Conservation (phyloP, 2,329 filamentous ascomycete genomes). For the Colletotrichum brevisporum region DNA sequence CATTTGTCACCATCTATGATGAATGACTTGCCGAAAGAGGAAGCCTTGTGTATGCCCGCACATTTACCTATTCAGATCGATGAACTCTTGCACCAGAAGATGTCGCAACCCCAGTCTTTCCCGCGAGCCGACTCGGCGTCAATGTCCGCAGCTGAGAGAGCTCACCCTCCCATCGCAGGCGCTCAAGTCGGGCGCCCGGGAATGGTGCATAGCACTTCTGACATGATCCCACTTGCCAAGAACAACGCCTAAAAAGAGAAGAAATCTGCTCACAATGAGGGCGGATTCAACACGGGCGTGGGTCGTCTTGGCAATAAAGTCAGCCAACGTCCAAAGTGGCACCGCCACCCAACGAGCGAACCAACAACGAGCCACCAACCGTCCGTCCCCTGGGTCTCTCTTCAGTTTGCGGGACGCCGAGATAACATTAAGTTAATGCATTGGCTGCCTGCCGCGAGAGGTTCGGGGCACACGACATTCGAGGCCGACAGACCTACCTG, state of each 20-base stretch:
- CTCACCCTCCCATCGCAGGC: not conserved
- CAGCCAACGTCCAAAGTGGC: not conserved
- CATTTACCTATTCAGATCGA: too few relatives aligned
- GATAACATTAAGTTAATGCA: constrained; percentile 18
- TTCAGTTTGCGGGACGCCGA: not conserved
- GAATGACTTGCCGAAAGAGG: too few relatives aligned
- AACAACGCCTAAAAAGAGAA: not conserved
- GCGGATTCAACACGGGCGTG: constrained; percentile 3
- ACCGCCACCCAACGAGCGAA: not conserved
- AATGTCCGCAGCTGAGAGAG: too few relatives aligned
- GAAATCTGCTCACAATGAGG: not conserved
- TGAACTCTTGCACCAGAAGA: too few relatives aligned
- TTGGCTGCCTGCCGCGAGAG: constrained; percentile 13
- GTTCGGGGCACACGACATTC: too few relatives aligned
- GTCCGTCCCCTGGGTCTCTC: not conserved
- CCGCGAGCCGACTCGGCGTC: too few relatives aligned
- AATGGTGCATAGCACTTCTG: constrained; percentile 5
- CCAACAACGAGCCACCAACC: not conserved
- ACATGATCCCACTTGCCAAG: constrained; percentile 25
- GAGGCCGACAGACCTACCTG: constrained; percentile 6
- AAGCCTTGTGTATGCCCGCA: too few relatives aligned
- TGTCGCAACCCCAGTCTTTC: too few relatives aligned
- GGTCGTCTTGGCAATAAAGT: constrained; percentile 17
- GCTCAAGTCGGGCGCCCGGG: not conserved
- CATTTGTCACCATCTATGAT: not conserved